Evolutionary conservation across 1,284 basidiomycete species (phyloP).

Genomic region (Chiua sp.): DNA sequence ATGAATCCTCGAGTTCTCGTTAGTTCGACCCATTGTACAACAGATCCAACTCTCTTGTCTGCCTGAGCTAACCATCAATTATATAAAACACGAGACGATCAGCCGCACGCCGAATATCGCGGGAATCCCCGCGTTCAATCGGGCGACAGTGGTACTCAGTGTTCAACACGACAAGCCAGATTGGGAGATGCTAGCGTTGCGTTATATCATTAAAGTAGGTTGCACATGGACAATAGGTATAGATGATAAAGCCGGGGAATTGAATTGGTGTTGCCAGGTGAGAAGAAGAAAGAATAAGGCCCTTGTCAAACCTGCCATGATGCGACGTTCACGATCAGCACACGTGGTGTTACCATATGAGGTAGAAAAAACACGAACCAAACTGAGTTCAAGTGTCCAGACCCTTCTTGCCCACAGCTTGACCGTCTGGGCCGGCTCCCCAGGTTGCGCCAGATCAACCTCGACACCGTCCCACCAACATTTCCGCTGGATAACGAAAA

Average conservation of each 20-base stretch:
- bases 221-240: slow-evolving; percentile 36
- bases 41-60: no score
- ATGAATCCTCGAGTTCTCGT: no score
- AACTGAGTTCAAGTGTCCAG: slow-evolving; percentile 97
- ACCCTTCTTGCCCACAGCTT: slow-evolving; percentile 97
- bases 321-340: slow-evolving; percentile 5
- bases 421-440: slow-evolving; percentile 60
- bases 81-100: slow-evolving; percentile 27
- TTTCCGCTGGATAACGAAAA: slow-evolving; percentile 70
- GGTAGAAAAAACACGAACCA: slow-evolving; percentile 63
- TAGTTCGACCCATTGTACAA: no score
- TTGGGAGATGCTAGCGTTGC: slow-evolving; percentile 33
- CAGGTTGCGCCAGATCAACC: slow-evolving; percentile 73
- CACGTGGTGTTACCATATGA: neutral
- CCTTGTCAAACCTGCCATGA: slow-evolving; percentile 24
- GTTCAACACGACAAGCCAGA: slow-evolving; percentile 1
- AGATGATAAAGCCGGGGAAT: slow-evolving; percentile 25
- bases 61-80: no score
- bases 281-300: slow-evolving; percentile 11
- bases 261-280: slow-evolving; percentile 25
- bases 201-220: slow-evolving; percentile 33
- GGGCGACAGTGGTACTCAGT: neutral
- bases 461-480: slow-evolving; percentile 99
- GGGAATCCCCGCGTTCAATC: neutral
- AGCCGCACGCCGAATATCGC: neutral